Evolutionary conservation across 106 monocot genomes (phyloP).

Genomic region (Posidonia australis): DNA sequence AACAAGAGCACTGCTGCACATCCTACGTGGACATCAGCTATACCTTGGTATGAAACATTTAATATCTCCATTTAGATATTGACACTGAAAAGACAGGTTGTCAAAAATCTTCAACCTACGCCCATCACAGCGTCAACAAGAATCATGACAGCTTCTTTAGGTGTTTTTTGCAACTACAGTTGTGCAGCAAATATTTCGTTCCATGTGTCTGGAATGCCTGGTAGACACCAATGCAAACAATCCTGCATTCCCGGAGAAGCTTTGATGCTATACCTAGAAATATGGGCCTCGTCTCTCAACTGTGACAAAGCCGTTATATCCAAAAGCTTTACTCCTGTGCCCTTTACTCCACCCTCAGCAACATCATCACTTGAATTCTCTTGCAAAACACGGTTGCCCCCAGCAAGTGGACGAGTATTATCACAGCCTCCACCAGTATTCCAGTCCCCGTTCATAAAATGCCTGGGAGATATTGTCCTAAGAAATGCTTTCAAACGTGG

Average conservation of each 20-base stretch:
- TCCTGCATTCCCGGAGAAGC: not conserved
- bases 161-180: slow-evolving; percentile 2
- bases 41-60: not conserved
- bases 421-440: slow-evolving; percentile 92
- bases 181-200: slow-evolving; percentile 20
- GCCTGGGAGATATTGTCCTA: slow-evolving; percentile 76
- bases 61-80: too few species aligned
- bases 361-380: slow-evolving; percentile 36
- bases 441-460: slow-evolving; percentile 93
- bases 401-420: slow-evolving; percentile 39
- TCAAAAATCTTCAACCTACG: too few species aligned
- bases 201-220: slow-evolving; percentile 23
- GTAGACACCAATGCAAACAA: slow-evolving; percentile 19
- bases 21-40: not conserved
- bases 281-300: slow-evolving; percentile 53
- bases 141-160: too few species aligned
- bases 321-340: slow-evolving; percentile 57
- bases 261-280: slow-evolving; percentile 8
- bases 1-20: too few species aligned
- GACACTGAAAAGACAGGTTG: too few species aligned
- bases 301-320: slow-evolving; percentile 83
- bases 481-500: slow-evolving; percentile 65
- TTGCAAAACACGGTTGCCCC: slow-evolving; percentile 48
- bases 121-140: too few species aligned
- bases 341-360: slow-evolving; percentile 48